A percentile compares a stretch with the other conserved stretches of the same genome.
Conservation (phyloP, 108 stramenopile genomes). For the Fragilaria crotonensis region DNA sequence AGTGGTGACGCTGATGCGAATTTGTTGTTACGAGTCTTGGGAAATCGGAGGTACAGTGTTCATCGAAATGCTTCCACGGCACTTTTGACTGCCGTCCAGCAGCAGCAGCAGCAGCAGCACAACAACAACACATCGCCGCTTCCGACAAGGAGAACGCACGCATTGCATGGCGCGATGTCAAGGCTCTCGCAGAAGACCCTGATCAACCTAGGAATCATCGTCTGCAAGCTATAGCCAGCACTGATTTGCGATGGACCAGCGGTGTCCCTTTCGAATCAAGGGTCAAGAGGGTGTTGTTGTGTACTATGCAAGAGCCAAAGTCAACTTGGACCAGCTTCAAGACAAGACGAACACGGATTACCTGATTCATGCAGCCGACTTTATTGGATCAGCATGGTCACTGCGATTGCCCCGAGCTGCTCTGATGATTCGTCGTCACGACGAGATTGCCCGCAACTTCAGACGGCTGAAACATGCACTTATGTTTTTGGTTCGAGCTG, state of each 20-base stretch:
- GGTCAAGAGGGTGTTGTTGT: constrained; percentile 2
- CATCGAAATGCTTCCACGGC: too few relatives aligned
- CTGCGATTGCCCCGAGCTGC: neutral
- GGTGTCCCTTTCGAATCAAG: neutral
- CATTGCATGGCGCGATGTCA: constrained; percentile 3
- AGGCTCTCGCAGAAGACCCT: constrained; percentile 3
- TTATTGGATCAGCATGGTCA: neutral
- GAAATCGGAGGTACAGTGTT: neutral
- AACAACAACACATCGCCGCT: too few relatives aligned
- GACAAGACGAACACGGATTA: neutral
- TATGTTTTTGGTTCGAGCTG: neutral
- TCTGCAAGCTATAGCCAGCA: neutral
- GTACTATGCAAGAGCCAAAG: neutral
- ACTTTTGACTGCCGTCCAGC: too few relatives aligned
- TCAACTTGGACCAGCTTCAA: neutral
- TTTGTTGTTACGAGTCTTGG: neutral
- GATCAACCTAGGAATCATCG: constrained; percentile 10
- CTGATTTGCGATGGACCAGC: neutral
- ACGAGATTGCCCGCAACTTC: neutral
- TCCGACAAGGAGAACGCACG: too few relatives aligned
- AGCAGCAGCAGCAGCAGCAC: too few relatives aligned
- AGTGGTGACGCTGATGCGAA: neutral
- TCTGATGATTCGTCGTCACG: neutral
- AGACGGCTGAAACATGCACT: neutral
- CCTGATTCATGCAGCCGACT: neutral